These are phyloP conservation scores for Blumeria graminis DNA, from an alignment of 2,329 filamentous ascomycete genomes.

Conservation along the genomic window DNA sequence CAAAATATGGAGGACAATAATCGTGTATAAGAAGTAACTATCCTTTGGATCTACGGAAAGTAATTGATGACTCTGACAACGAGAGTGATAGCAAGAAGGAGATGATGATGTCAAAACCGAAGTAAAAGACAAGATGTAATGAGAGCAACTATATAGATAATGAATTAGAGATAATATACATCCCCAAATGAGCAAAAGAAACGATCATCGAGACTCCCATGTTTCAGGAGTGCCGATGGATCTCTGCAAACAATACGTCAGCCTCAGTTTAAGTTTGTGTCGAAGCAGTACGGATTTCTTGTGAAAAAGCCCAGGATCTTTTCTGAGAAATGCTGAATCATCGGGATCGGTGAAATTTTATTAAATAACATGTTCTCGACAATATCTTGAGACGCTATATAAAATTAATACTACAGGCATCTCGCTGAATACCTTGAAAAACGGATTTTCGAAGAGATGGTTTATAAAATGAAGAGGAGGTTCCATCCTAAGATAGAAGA, in stretches of 20 bases:
- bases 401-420: background rate
- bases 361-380: background rate
- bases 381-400: background rate
- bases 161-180: background rate
- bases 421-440: background rate
- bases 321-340: background rate
- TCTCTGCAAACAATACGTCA: background rate
- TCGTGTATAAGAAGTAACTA: no score
- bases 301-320: background rate
- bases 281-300: background rate
- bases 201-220: background rate
- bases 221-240: background rate
- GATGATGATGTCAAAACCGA: background rate
- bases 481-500: background rate
- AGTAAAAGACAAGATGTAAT: background rate
- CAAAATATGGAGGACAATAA: no score
- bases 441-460: background rate
- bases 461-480: background rate
- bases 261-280: background rate
- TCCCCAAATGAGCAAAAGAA: background rate
- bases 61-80: background rate
- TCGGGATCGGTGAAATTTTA: background rate
- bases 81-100: conserved; percentile 1
- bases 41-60: background rate
- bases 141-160: background rate